Percentiles rank a stretch among this genome's conserved stretches.
Evolutionary conservation across 2,329 filamentous ascomycete genomes (phyloP).

Genomic region (Cladophialophora yegresii): DNA sequence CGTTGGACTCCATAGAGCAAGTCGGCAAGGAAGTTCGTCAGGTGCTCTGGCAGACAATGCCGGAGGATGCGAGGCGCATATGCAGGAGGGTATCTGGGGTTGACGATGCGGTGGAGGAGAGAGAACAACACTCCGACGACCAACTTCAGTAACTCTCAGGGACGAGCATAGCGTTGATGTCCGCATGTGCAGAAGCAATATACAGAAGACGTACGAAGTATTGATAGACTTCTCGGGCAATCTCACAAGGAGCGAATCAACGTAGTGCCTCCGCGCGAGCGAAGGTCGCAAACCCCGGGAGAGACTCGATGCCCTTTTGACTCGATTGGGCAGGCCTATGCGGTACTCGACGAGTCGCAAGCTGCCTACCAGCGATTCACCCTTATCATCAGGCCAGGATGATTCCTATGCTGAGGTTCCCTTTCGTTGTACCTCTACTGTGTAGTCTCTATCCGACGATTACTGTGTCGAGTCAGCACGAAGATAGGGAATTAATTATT

Average conservation of each 20-base stretch:
- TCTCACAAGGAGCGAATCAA: conserved; percentile 1
- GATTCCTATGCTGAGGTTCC: conserved; percentile 3
- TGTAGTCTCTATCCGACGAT: neutral
- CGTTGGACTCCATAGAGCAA: conserved; percentile 80
- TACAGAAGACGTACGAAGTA: neutral
- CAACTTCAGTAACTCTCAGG: conserved; percentile 6
- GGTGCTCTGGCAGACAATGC: conserved; percentile 77
- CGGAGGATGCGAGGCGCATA: conserved; percentile 55
- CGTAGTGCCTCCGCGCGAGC: neutral
- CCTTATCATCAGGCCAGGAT: conserved; percentile 1
- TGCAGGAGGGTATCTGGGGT: conserved; percentile 69
- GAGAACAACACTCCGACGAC: neutral
- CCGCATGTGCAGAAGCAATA: conserved; percentile 15
- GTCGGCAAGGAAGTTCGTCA: conserved; percentile 79
- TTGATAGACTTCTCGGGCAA: neutral
- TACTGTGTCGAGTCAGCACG: conserved; percentile 1
- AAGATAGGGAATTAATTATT: neutral
- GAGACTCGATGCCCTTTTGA: neutral
- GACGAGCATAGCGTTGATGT: conserved; percentile 2
- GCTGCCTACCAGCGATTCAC: neutral
- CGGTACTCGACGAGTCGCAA: neutral
- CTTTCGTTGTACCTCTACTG: neutral
- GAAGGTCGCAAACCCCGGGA: conserved; percentile 9
- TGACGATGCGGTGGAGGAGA: conserved; percentile 37
- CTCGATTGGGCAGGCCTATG: conserved; percentile 9